Percentiles rank a stretch among this genome's conserved stretches.
Conservation (phyloP, 768 basidiomycete genomes). For the Russula olivacea region DNA sequence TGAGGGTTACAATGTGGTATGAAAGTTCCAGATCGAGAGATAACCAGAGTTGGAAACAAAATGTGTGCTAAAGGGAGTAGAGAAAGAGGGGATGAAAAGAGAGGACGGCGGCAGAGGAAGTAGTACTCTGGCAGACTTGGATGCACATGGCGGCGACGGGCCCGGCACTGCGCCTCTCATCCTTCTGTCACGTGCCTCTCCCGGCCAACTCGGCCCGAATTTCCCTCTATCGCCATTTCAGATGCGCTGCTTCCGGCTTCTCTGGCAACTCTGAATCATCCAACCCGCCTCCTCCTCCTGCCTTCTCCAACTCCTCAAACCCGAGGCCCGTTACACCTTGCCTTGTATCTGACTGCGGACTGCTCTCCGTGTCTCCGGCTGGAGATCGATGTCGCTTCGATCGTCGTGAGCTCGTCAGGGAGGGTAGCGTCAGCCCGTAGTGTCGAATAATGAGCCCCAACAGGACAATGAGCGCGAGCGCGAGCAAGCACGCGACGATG, state of each 20-base stretch:
- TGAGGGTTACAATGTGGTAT: constrained; percentile 23
- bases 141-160: neutral
- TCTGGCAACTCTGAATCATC: neutral
- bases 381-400: neutral
- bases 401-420: neutral
- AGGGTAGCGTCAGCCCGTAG: constrained; percentile 11
- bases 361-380: neutral
- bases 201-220: neutral
- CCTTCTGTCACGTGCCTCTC: neutral
- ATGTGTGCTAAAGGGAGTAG: constrained; percentile 7
- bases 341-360: neutral
- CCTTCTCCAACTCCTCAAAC: neutral
- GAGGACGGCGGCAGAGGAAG: neutral
- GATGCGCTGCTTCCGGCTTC: constrained; percentile 5
- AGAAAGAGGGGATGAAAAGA: constrained; percentile 9
- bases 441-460: constrained; percentile 17
- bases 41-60: neutral
- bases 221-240: constrained; percentile 6
- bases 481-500: constrained; percentile 17
- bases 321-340: neutral
- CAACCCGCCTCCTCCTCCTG: neutral
- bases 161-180: constrained; percentile 5
- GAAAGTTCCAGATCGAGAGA: neutral
- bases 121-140: constrained; percentile 1
- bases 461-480: constrained; percentile 10